phyloP scores from a whole-genome alignment of 306 rosid genomes.

The Neltuma alba region DNA sequence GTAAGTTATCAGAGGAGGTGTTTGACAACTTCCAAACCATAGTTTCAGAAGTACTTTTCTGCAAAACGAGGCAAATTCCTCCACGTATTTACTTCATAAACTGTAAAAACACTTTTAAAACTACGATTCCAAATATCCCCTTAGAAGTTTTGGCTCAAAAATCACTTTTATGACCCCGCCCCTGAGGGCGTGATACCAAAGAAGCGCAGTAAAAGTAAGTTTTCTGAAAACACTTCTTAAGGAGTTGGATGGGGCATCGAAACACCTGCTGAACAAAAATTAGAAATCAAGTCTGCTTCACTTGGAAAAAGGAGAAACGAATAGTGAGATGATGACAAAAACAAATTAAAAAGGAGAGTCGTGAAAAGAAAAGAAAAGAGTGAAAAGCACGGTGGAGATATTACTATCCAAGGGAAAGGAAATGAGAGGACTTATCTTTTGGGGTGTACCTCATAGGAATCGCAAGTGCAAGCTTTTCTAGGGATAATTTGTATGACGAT shows the following conservation, averaged over 20 bases:
- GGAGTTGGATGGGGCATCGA: neutral
- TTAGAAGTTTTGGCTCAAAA: too few species aligned
- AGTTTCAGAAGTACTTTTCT: too few species aligned
- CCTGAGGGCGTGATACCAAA: too few species aligned
- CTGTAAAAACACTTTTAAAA: too few species aligned
- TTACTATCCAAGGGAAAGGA: constrained; percentile 10
- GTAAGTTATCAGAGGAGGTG: too few species aligned
- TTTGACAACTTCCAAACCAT: too few species aligned
- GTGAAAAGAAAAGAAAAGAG: neutral
- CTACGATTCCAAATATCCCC: too few species aligned
- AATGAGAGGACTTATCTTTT: constrained; percentile 34
- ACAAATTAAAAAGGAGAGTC: neutral
- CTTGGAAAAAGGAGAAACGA: neutral
- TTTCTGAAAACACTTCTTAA: too few species aligned
- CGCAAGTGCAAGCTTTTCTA: constrained; percentile 11
- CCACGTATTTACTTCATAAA: too few species aligned
- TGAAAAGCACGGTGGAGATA: neutral
- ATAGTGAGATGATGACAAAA: neutral
- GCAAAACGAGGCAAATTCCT: too few species aligned
- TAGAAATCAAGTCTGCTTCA: neutral
- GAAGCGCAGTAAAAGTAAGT: neutral
- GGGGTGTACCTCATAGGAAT: constrained; percentile 2
- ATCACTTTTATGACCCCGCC: too few species aligned
- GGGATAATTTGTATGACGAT: constrained; percentile 12
- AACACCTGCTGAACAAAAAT: neutral